Evolutionary conservation across 768 basidiomycete genomes (phyloP), one percentile per base, ranked within the genome.

Genomic region (Kondoa subrosea): DNA sequence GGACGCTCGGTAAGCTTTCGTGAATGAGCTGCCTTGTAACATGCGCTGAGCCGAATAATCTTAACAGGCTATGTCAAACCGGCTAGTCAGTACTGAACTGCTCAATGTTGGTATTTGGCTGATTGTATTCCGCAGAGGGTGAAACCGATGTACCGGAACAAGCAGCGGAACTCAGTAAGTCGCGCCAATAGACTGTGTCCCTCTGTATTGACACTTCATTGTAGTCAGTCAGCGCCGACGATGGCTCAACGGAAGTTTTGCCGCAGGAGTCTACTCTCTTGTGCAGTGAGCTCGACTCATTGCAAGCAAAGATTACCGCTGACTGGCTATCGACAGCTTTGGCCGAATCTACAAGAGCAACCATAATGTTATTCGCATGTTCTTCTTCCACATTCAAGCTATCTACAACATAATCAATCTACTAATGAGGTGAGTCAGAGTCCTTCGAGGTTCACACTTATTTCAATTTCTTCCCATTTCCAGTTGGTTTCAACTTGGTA

Each of bases 331-430:
- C n/a, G n/a, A 17, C 29, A 68, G 40, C 26, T 65, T 65, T 33
- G 56, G 31, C 29, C 40, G 73, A 0, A 64, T 73, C 56, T 97
- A 95, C 78, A 82, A 81, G 72, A 90, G 88, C 31, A 83, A 85
- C 15, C 92, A 96, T 74, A 87, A 87, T 30, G 82, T 89, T 65
- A 82, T 93, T 71, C 85, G 93, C 75, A 89, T 97, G 87, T 87
- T 97, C 80, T 91, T 96, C 81, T 85, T 99, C 77, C 92, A 96
- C 75, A 74, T 99, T 60, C 93, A 97, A 78, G 91, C 85, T 56
- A 68, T 96, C 66, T 92, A 91, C 77, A 91, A 91, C 77, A 73
- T 91, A 64, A 84, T 88, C 76, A 86, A 83, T 32, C 80, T 96
- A 68, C 72, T 91, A 72, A 92, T 96, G 80, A 85, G 87, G 8